Conservation (phyloP, 805 yeast genomes). For the Ogataea ganodermae region DNA sequence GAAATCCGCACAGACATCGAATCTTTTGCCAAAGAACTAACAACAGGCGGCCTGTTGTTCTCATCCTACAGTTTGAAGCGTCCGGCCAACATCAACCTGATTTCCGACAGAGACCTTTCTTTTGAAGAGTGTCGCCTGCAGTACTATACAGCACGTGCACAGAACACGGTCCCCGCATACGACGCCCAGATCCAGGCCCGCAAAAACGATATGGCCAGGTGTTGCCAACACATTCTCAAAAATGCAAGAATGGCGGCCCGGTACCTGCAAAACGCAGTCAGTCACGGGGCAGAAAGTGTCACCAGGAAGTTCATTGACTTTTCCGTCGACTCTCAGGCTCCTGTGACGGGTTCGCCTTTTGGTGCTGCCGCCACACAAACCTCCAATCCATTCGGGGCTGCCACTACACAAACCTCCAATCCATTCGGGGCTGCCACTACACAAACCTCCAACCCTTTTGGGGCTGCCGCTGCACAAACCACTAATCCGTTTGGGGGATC, state of each 20-base stretch:
- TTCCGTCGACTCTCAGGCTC: conserved; percentile 30
- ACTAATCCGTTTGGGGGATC: conserved; percentile 12
- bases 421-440: conserved; percentile 6
- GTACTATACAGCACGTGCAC: conserved; percentile 43
- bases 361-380: background rate
- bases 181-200: conserved; percentile 45
- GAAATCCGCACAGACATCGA: background rate
- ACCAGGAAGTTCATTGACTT: conserved; percentile 38
- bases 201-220: conserved; percentile 47
- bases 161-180: conserved; percentile 30
- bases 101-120: conserved; percentile 54
- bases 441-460: conserved; percentile 6
- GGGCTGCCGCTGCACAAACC: background rate
- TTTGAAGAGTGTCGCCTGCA: conserved; percentile 53
- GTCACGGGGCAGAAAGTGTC: conserved; percentile 24
- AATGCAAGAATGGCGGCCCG: conserved; percentile 56
- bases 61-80: conserved; percentile 51
- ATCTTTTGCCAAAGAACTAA: conserved; percentile 7
- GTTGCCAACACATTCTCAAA: conserved; percentile 39
- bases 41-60: conserved; percentile 23
- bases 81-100: conserved; percentile 51
- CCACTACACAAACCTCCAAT: conserved; percentile 2
- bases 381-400: conserved; percentile 10
- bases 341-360: conserved; percentile 6
- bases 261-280: conserved; percentile 51